Percentiles rank a stretch among this genome's conserved stretches.
phyloP scores from a whole-genome alignment of 1,139 yeast species.

The Kodamaea suecica region DNA sequence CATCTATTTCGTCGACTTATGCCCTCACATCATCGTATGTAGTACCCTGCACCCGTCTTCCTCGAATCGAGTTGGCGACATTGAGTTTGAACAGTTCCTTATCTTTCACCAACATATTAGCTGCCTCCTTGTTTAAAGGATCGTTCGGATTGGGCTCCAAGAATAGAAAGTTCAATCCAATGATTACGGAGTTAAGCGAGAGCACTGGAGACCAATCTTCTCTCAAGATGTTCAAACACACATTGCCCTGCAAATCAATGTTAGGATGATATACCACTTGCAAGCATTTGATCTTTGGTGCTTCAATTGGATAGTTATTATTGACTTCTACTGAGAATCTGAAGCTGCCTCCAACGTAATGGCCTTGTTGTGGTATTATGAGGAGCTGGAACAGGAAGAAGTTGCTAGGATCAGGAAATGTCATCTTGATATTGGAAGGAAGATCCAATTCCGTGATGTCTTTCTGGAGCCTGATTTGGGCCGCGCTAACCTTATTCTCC shows the following conservation, averaged over 20 bases:
- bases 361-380: constrained; percentile 77
- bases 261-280: constrained; percentile 89
- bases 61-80: constrained; percentile 68
- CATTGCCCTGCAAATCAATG: constrained; percentile 85
- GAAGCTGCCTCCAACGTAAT: constrained; percentile 68
- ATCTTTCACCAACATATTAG: constrained; percentile 63
- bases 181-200: constrained; percentile 73
- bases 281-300: constrained; percentile 78
- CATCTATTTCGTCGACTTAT: background rate
- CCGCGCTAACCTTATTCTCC: constrained; percentile 38
- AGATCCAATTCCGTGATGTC: constrained; percentile 69
- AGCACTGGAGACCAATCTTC: constrained; percentile 98
- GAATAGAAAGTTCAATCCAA: constrained; percentile 83
- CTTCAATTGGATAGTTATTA: constrained; percentile 83
- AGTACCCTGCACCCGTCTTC: constrained; percentile 59
- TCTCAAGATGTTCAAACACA: constrained; percentile 83
- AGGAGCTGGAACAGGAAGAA: constrained; percentile 58
- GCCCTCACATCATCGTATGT: constrained; percentile 56
- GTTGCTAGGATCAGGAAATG: constrained; percentile 54
- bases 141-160: constrained; percentile 90
- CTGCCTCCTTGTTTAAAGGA: constrained; percentile 90
- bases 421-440: constrained; percentile 59
- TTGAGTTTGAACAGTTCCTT: constrained; percentile 53
- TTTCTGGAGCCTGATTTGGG: constrained; percentile 54
- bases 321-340: constrained; percentile 61